These are phyloP conservation scores for Clitoria ternatea DNA, from an alignment of 306 rosid genomes.

Conservation along the genomic window DNA sequence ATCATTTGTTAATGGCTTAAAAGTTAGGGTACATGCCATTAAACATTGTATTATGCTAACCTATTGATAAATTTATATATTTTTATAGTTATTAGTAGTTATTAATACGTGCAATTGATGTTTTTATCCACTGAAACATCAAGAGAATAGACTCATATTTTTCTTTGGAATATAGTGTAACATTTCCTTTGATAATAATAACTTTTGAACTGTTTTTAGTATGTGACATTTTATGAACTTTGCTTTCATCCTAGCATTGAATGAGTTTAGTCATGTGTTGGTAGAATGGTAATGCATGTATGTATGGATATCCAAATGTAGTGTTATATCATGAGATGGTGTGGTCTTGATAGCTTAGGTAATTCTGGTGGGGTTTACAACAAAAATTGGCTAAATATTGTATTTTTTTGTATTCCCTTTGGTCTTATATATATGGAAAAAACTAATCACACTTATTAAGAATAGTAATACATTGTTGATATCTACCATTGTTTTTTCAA, in stretches of 20 bases:
- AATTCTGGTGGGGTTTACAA: background rate
- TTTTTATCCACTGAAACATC: background rate
- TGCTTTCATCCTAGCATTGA: background rate
- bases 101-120: slow-evolving; percentile 2
- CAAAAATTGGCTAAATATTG: background rate
- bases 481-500: too few relatives aligned
- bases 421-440: too few relatives aligned
- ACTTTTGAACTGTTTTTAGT: background rate
- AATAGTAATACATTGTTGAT: too few relatives aligned
- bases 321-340: background rate
- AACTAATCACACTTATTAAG: too few relatives aligned
- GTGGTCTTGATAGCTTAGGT: background rate
- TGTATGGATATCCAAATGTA: background rate
- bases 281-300: background rate
- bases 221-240: background rate
- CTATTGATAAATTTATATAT: slow-evolving; percentile 5
- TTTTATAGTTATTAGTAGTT: background rate
- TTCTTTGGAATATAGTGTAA: background rate
- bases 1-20: slow-evolving; percentile 82
- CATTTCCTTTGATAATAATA: background rate
- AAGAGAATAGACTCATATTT: background rate
- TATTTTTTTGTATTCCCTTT: too few relatives aligned
- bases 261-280: background rate
- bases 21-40: slow-evolving; percentile 62
- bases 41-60: slow-evolving; percentile 49